Evolutionary conservation across 2,329 filamentous ascomycete genomes (phyloP).

Genomic region (Scytalidium lignicola): DNA sequence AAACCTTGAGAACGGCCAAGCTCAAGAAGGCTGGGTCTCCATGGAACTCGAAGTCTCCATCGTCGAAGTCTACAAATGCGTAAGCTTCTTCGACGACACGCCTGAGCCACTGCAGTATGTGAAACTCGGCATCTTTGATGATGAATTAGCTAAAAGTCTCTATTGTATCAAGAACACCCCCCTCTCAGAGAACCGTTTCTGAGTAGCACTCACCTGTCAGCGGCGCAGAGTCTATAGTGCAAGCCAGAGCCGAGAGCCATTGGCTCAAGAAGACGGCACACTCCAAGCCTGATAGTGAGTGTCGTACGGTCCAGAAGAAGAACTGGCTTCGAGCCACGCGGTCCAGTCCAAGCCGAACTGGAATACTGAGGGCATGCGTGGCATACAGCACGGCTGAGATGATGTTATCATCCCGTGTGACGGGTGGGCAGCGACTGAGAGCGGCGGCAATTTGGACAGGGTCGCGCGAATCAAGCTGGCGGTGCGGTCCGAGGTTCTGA

Average conservation of each 20-base stretch:
- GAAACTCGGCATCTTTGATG: no score
- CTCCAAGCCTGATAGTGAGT: slow-evolving; percentile 57
- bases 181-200: no score
- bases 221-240: slow-evolving; percentile 21
- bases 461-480: slow-evolving; percentile 61
- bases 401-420: slow-evolving; percentile 38
- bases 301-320: slow-evolving; percentile 58
- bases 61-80: no score
- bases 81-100: no score
- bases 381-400: slow-evolving; percentile 56
- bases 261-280: slow-evolving; percentile 49
- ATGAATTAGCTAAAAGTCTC: no score
- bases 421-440: slow-evolving; percentile 52
- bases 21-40: no score
- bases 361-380: slow-evolving; percentile 62
- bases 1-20: no score
- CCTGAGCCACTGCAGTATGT: no score
- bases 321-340: slow-evolving; percentile 58
- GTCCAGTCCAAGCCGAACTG: slow-evolving; percentile 58
- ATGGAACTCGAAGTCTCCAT: no score
- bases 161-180: no score
- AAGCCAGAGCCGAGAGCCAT: slow-evolving; percentile 8
- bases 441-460: slow-evolving; percentile 55
- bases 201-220: no score
- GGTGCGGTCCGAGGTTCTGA: slow-evolving; percentile 57